Conservation (phyloP, 148 eudicot genomes). For the Mesembryanthemum crystallinum region DNA sequence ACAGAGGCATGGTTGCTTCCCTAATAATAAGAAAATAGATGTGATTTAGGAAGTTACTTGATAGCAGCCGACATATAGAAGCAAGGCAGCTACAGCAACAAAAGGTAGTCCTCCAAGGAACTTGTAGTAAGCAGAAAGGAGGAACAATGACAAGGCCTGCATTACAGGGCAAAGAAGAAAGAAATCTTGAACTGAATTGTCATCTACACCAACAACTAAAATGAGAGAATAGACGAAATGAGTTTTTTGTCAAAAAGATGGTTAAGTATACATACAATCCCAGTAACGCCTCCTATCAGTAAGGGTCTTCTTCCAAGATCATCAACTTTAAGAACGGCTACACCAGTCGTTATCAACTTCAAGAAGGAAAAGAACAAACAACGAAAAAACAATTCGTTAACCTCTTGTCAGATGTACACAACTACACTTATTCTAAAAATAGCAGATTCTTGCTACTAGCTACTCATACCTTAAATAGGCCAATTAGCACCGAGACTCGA, state of each 20-base stretch:
- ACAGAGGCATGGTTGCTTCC: too few species aligned
- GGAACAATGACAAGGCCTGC: constrained; percentile 76
- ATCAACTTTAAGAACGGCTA: constrained; percentile 93
- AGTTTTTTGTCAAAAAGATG: not conserved
- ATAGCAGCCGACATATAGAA: constrained; percentile 91
- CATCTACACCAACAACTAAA: not conserved
- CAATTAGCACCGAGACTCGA: constrained; percentile 83
- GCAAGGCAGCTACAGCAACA: constrained; percentile 87
- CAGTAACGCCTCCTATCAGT: constrained; percentile 83
- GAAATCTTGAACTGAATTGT: not conserved
- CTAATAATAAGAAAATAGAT: not conserved
- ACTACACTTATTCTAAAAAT: not conserved
- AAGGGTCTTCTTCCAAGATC: constrained; percentile 94
- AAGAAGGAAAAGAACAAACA: constrained; percentile 13
- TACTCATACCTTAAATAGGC: constrained; percentile 74
- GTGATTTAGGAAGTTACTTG: constrained; percentile 50
- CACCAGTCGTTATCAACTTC: constrained; percentile 86
- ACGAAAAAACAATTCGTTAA: not conserved
- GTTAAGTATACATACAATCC: constrained; percentile 58
- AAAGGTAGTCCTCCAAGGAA: constrained; percentile 67
- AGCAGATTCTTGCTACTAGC: not conserved
- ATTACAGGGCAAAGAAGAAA: constrained; percentile 14
- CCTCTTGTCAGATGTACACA: not conserved
- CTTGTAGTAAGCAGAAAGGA: constrained; percentile 90
- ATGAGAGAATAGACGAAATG: not conserved